These are phyloP conservation scores for Pseudogymnoascus sp. DNA, from an alignment of 2,329 filamentous ascomycete species.

Conservation along the genomic window DNA sequence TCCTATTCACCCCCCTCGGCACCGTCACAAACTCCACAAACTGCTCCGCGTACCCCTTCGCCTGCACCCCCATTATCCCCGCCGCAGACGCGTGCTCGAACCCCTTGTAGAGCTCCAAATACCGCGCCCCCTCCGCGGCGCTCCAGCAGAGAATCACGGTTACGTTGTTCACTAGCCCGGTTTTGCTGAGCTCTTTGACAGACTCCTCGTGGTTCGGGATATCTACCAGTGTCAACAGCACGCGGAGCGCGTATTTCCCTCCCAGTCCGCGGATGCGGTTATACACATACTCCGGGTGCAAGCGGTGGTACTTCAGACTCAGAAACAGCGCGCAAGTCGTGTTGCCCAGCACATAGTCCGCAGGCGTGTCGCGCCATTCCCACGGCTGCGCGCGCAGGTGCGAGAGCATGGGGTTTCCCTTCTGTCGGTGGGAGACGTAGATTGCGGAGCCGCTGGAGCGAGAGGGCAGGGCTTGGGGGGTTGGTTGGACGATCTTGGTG, in stretches of 20 bases:
- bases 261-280: conserved; percentile 79
- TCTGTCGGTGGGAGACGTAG: conserved; percentile 84
- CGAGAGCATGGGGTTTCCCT: conserved; percentile 87
- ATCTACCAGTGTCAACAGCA: conserved; percentile 87
- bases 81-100: conserved; percentile 79
- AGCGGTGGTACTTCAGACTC: conserved; percentile 91
- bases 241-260: conserved; percentile 77
- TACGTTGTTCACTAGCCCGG: conserved; percentile 83
- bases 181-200: conserved; percentile 85
- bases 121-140: conserved; percentile 85
- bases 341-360: conserved; percentile 81
- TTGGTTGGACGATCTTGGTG: conserved; percentile 72
- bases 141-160: conserved; percentile 93
- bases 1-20: conserved; percentile 86
- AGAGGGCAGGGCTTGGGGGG: conserved; percentile 73
- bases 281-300: conserved; percentile 98
- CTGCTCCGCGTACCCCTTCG: conserved; percentile 75
- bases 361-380: conserved; percentile 96
- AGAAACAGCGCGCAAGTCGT: conserved; percentile 91
- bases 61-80: conserved; percentile 79
- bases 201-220: conserved; percentile 90
- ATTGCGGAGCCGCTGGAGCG: conserved; percentile 66
- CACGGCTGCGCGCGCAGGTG: conserved; percentile 77
- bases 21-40: conserved; percentile 90
- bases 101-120: conserved; percentile 90